phyloP scores from a whole-genome alignment of 345 rosid genomes.

The Lumnitzera racemosa region DNA sequence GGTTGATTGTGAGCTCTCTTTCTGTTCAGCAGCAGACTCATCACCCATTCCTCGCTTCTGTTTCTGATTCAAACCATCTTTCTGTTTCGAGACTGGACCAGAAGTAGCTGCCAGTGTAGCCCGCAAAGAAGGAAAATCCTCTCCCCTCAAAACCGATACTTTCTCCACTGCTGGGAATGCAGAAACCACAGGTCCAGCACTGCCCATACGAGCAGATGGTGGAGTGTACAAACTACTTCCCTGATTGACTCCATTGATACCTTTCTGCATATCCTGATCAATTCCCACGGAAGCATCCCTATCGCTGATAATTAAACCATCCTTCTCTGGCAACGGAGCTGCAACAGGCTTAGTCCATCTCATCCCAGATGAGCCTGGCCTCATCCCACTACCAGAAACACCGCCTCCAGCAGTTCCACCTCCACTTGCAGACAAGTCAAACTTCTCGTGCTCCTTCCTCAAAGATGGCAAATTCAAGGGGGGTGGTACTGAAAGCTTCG shows the following conservation, averaged over 20 bases:
- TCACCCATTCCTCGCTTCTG: constrained; percentile 48
- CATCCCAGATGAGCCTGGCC: constrained; percentile 76
- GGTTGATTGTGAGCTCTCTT: constrained; percentile 23
- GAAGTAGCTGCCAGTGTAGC: constrained; percentile 58
- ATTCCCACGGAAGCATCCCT: constrained; percentile 7
- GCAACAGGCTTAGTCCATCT: constrained; percentile 86
- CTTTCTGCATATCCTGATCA: constrained; percentile 26
- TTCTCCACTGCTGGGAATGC: constrained; percentile 38
- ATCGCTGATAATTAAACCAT: constrained; percentile 15
- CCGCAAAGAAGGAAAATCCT: constrained; percentile 87
- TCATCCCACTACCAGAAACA: constrained; percentile 51
- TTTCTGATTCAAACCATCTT: constrained; percentile 57
- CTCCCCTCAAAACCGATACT: constrained; percentile 71
- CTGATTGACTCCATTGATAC: constrained; percentile 39
- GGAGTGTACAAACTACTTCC: constrained; percentile 37
- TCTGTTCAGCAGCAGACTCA: constrained; percentile 32
- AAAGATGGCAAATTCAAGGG: constrained; percentile 95
- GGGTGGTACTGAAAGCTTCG: constrained; percentile 97
- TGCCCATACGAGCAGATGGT: constrained; percentile 41
- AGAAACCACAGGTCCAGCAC: constrained; percentile 21
- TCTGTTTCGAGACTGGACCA: constrained; percentile 60
- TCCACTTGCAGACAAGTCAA: constrained; percentile 63
- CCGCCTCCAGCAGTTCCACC: constrained; percentile 63
- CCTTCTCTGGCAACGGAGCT: constrained; percentile 51
- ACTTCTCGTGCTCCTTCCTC: constrained; percentile 83